These are phyloP conservation scores for Lichina pygmaea DNA, from an alignment of 495 filamentous ascomycete species.

Conservation along the genomic window DNA sequence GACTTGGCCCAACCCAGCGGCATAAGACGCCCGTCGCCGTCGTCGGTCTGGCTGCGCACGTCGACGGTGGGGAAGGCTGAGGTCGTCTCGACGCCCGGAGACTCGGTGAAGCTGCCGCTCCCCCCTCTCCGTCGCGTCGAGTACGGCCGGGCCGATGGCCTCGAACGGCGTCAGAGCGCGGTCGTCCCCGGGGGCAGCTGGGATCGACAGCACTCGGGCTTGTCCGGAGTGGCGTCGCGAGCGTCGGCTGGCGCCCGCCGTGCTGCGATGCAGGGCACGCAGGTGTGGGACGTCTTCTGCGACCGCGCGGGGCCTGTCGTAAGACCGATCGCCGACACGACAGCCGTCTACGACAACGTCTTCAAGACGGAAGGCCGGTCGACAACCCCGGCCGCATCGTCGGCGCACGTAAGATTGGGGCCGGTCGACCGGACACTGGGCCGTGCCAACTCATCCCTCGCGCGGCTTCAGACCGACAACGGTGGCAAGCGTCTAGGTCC, in stretches of 20 bases:
- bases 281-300: constrained; percentile 64
- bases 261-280: constrained; percentile 22
- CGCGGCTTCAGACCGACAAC: constrained; percentile 28
- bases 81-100: constrained; percentile 23
- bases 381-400: constrained; percentile 18
- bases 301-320: constrained; percentile 19
- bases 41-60: constrained; percentile 35
- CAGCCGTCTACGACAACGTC: too few species aligned
- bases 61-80: constrained; percentile 67
- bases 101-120: constrained; percentile 17
- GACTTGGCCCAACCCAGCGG: neutral
- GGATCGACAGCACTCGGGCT: constrained; percentile 1
- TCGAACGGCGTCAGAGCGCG: constrained; percentile 36
- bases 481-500: constrained; percentile 5
- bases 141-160: constrained; percentile 11
- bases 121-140: neutral
- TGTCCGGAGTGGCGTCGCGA: constrained; percentile 3
- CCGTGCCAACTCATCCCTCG: constrained; percentile 37
- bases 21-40: constrained; percentile 14
- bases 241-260: constrained; percentile 38
- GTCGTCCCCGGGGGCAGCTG: constrained; percentile 14
- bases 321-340: neutral
- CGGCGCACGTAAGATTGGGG: constrained; percentile 19
- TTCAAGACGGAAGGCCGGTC: constrained; percentile 15
- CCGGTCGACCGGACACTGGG: constrained; percentile 3